phyloP scores from a whole-genome alignment of 2,329 filamentous ascomycete species.

The Cladosporium halotolerans region DNA sequence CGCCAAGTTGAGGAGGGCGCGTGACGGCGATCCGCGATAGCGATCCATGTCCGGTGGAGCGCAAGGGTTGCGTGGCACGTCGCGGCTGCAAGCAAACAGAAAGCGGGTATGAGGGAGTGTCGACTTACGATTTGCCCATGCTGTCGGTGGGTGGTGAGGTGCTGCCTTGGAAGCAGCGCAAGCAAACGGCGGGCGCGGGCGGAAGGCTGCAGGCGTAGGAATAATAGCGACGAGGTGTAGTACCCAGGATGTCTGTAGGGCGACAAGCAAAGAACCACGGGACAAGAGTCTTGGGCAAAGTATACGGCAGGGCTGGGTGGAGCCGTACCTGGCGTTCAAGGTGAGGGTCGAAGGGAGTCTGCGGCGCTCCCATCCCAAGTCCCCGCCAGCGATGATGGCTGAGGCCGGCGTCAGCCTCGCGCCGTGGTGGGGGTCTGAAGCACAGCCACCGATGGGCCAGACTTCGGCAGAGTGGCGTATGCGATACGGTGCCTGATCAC shows the following conservation, averaged over 20 bases:
- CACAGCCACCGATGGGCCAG: neutral
- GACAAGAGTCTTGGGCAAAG: neutral
- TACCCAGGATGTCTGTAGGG: neutral
- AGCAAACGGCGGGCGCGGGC: neutral
- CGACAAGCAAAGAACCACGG: neutral
- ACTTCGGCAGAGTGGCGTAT: neutral
- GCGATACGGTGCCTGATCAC: too few relatives aligned
- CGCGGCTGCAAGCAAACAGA: slow-evolving; percentile 5
- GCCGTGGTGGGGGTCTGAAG: neutral
- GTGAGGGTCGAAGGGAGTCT: too few relatives aligned
- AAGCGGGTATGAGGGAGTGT: slow-evolving; percentile 5
- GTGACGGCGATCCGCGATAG: neutral
- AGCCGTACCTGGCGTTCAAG: too few relatives aligned
- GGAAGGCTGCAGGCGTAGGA: neutral
- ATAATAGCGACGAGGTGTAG: neutral
- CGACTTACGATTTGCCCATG: slow-evolving; percentile 15
- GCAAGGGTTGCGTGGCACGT: neutral
- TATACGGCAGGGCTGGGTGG: neutral
- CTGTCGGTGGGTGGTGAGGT: neutral
- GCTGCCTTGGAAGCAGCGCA: neutral
- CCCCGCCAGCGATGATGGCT: neutral
- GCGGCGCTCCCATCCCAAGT: neutral
- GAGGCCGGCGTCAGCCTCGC: too few relatives aligned
- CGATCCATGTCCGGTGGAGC: neutral
- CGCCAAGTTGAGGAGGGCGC: neutral